Conservation (phyloP, 2,329 filamentous ascomycete species). For the Botrytis elliptica region DNA sequence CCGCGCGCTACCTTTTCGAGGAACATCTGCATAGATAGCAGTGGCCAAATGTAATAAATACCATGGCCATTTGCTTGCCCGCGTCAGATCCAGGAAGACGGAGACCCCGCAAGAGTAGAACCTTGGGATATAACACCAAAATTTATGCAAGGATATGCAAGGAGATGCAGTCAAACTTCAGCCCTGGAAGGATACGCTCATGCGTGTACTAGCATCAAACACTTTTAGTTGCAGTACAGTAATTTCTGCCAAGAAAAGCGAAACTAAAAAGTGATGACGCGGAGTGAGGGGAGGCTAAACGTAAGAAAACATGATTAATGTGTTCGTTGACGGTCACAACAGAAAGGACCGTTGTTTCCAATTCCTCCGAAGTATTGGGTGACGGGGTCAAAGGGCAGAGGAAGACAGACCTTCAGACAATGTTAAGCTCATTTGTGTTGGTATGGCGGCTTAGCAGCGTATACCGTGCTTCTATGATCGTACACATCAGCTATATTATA, state of each 20-base stretch:
- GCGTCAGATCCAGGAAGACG: not conserved
- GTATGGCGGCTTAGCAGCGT: not conserved
- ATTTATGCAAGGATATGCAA: not conserved
- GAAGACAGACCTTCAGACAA: not conserved
- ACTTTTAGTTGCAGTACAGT: not conserved
- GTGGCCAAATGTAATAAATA: not conserved
- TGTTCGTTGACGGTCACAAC: not conserved
- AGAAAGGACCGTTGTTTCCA: not conserved
- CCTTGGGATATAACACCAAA: not conserved
- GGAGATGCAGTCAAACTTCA: not conserved
- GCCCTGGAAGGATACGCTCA: not conserved
- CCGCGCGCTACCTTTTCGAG: not conserved
- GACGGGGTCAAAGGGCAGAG: not conserved
- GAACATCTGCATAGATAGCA: not conserved
- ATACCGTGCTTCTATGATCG: not conserved
- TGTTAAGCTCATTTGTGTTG: not conserved
- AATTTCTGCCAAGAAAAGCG: not conserved
- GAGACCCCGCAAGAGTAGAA: not conserved
- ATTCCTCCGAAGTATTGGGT: not conserved
- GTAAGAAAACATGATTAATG: not conserved
- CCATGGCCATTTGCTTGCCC: not conserved
- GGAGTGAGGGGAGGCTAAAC: not conserved
- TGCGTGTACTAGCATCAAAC: conserved; percentile 2
- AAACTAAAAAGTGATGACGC: not conserved
- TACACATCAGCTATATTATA: not conserved